These are phyloP conservation scores for Limonium bicolor DNA, from an alignment of 148 eudicot genomes.

Conservation along the genomic window DNA sequence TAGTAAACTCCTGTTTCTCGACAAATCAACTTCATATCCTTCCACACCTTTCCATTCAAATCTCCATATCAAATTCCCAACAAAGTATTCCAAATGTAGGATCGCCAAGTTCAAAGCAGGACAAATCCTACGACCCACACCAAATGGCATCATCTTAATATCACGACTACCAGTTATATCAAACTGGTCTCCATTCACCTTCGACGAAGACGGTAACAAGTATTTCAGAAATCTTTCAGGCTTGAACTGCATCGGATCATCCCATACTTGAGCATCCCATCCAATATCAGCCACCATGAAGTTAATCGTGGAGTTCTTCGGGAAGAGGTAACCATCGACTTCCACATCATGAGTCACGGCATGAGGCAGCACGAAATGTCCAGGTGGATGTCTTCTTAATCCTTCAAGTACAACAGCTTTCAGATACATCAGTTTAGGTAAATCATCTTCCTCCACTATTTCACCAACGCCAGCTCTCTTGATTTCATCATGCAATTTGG, in stretches of 20 bases:
- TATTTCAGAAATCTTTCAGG: constrained; percentile 48
- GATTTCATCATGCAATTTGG: too few species aligned
- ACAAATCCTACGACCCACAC: constrained; percentile 59
- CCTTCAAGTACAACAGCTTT: constrained; percentile 47
- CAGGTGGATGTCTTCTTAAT: constrained; percentile 51
- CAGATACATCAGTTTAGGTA: constrained; percentile 24
- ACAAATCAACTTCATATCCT: constrained; percentile 26
- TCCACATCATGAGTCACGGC: constrained; percentile 23
- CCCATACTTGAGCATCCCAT: constrained; percentile 46
- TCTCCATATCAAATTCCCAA: constrained; percentile 45
- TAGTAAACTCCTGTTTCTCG: constrained; percentile 32
- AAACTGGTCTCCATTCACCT: constrained; percentile 8
- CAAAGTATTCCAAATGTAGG: constrained; percentile 53
- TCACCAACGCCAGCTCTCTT: too few species aligned
- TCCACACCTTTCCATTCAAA: constrained; percentile 28
- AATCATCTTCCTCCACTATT: too few species aligned
- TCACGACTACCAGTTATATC: constrained; percentile 29
- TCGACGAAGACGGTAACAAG: too few species aligned
- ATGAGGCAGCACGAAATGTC: constrained; percentile 38
- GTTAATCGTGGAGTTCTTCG: constrained; percentile 21
- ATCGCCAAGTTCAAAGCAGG: constrained; percentile 33
- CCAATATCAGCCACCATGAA: constrained; percentile 51
- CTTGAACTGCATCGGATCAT: constrained; percentile 42
- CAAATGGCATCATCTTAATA: constrained; percentile 75
- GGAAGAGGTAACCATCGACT: constrained; percentile 26